A percentile compares a stretch with the other conserved stretches of the same genome.
Conservation (phyloP, 176 grass and related monocot species). For the Hordeum marinum region DNA sequence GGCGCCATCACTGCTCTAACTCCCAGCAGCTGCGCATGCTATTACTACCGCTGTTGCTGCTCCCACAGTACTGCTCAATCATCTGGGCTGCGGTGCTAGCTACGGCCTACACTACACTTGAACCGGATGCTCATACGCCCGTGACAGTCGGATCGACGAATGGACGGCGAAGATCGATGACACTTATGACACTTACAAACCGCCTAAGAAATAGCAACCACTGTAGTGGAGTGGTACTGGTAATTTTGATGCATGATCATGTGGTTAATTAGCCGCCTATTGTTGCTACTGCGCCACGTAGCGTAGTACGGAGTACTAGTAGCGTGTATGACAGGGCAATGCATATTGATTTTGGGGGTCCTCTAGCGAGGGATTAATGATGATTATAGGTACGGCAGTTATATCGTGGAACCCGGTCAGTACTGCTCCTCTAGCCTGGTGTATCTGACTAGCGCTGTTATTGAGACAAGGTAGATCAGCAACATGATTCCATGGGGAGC, state of each 20-base stretch:
- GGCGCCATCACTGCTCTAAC: slow-evolving; percentile 42
- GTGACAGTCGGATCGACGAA: not conserved
- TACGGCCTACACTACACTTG: not conserved
- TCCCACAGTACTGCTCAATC: not conserved
- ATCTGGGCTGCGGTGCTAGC: not conserved
- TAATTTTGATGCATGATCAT: not conserved
- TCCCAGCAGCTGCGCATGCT: not conserved
- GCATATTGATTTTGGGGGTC: not conserved
- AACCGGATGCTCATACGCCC: not conserved
- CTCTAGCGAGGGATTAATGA: not conserved
- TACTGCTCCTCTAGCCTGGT: not conserved
- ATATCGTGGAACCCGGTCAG: not conserved
- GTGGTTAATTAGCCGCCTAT: not conserved
- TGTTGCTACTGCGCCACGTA: not conserved
- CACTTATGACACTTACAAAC: too few species aligned
- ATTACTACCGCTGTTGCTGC: not conserved
- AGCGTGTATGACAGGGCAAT: not conserved
- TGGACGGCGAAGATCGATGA: not conserved
- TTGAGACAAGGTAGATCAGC: not conserved
- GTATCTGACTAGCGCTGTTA: not conserved
- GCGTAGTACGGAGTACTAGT: not conserved
- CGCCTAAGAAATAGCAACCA: too few species aligned
- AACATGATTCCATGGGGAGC: not conserved
- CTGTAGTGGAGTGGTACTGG: too few species aligned
- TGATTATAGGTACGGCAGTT: not conserved